phyloP scores from a whole-genome alignment of 2,329 filamentous ascomycete genomes.

The Metarhizium album region DNA sequence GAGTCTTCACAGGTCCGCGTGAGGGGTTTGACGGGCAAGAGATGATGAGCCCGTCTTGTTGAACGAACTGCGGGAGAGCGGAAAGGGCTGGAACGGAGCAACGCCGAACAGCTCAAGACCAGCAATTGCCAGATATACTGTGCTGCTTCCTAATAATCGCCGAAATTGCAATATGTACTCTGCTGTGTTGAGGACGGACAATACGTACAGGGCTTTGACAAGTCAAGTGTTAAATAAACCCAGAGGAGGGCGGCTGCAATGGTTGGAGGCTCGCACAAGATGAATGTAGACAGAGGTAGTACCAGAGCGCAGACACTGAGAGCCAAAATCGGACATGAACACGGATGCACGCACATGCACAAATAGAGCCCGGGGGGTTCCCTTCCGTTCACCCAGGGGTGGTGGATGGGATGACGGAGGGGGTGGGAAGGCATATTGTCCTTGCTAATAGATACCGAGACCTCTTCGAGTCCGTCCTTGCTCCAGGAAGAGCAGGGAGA shows the following conservation, averaged over 20 bases:
- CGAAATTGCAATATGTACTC: not conserved
- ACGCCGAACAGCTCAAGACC: not conserved
- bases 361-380: not conserved
- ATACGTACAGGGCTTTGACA: not conserved
- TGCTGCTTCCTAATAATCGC: not conserved
- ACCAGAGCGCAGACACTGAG: slow-evolving; percentile 1
- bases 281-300: slow-evolving; percentile 1
- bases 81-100: not conserved
- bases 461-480: not conserved
- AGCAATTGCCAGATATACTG: not conserved
- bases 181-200: not conserved
- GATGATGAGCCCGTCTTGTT: slow-evolving; percentile 2
- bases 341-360: slow-evolving; percentile 5
- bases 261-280: not conserved
- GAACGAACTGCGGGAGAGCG: slow-evolving; percentile 5
- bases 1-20: not conserved
- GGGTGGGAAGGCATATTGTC: not conserved
- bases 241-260: not conserved
- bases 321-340: slow-evolving; percentile 1
- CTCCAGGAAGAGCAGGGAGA: slow-evolving; percentile 1
- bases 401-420: slow-evolving; percentile 5
- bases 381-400: slow-evolving; percentile 4
- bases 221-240: not conserved
- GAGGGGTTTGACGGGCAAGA: not conserved
- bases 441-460: slow-evolving; percentile 2